Evolutionary conservation across 371 early-diverging fungal genomes (phyloP).

Genomic region (Caulochytrium protostelioides): DNA sequence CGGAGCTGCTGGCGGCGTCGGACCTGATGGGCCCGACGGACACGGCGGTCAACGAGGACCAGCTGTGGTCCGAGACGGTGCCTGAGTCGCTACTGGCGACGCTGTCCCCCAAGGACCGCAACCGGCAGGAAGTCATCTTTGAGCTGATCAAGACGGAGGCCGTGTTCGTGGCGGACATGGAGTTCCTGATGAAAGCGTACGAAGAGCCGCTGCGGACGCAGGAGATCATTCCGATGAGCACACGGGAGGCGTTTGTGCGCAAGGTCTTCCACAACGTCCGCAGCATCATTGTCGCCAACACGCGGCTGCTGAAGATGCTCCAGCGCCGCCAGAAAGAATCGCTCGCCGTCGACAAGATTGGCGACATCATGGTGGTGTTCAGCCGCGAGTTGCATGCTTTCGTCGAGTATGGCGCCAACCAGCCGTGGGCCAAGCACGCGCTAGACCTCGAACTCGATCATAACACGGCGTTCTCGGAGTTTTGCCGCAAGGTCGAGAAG

Average conservation of each 20-base stretch:
- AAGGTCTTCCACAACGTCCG: slow-evolving; percentile 61
- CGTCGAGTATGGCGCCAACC: slow-evolving; percentile 70
- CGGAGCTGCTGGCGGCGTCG: too few relatives aligned
- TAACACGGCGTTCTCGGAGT: slow-evolving; percentile 44
- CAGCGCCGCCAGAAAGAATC: slow-evolving; percentile 43
- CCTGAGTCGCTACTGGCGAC: slow-evolving; percentile 46
- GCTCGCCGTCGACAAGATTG: slow-evolving; percentile 50
- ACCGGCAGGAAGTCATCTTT: slow-evolving; percentile 75
- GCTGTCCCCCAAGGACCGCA: slow-evolving; percentile 46
- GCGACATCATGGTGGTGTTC: slow-evolving; percentile 58
- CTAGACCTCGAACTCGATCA: slow-evolving; percentile 52
- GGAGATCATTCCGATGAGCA: slow-evolving; percentile 35
- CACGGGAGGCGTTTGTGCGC: slow-evolving; percentile 41
- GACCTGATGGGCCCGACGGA: too few relatives aligned
- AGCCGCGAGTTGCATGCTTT: slow-evolving; percentile 53
- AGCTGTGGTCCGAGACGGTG: slow-evolving; percentile 42
- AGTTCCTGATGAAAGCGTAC: slow-evolving; percentile 49
- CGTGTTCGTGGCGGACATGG: slow-evolving; percentile 67
- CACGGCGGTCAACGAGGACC: too few relatives aligned
- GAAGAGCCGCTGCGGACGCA: slow-evolving; percentile 43
- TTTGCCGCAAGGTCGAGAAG: slow-evolving; percentile 50
- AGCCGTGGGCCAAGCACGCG: slow-evolving; percentile 54
- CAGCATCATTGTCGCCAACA: slow-evolving; percentile 46
- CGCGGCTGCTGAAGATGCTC: slow-evolving; percentile 38
- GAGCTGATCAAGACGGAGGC: slow-evolving; percentile 74